Percentiles rank a stretch among this genome's conserved stretches.
Evolutionary conservation across 1,139 yeast genomes (phyloP).

Genomic region (Hyphopichia pseudoburtonii): DNA sequence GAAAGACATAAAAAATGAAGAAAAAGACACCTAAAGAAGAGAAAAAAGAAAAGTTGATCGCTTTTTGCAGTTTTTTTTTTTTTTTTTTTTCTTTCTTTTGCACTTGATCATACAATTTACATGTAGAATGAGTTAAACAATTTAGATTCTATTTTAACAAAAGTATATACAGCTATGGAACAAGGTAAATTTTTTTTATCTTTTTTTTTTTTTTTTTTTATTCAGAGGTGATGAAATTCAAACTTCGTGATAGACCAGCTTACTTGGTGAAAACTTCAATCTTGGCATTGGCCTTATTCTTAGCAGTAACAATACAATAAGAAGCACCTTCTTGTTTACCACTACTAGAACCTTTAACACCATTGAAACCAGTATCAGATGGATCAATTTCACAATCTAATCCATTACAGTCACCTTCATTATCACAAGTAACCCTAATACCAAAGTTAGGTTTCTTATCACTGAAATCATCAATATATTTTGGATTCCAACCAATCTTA

Average conservation of each 20-base stretch:
- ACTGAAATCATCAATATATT: conserved; percentile 65
- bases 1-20: too few relatives aligned
- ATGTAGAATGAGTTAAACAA: too few relatives aligned
- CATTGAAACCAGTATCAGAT: conserved; percentile 54
- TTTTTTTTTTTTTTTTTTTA: too few relatives aligned
- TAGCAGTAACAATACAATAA: conserved; percentile 82
- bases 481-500: conserved; percentile 90
- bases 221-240: neutral
- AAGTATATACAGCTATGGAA: too few relatives aligned
- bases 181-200: too few relatives aligned
- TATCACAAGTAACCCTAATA: conserved; percentile 69
- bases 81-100: too few relatives aligned
- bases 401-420: conserved; percentile 69
- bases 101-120: too few relatives aligned
- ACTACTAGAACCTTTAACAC: conserved; percentile 41
- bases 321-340: conserved; percentile 66
- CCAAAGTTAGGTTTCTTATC: conserved; percentile 65
- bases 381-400: conserved; percentile 80
- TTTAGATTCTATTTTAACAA: too few relatives aligned
- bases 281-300: conserved; percentile 59
- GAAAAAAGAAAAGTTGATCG: too few relatives aligned
- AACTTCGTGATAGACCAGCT: neutral
- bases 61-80: too few relatives aligned
- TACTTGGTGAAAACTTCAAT: conserved; percentile 64
- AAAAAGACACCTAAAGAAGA: too few relatives aligned